Evolutionary conservation across 768 basidiomycete species (phyloP), one percentile per base, ranked within the genome.

Genomic region (Psilocybe subaeruginosa): DNA sequence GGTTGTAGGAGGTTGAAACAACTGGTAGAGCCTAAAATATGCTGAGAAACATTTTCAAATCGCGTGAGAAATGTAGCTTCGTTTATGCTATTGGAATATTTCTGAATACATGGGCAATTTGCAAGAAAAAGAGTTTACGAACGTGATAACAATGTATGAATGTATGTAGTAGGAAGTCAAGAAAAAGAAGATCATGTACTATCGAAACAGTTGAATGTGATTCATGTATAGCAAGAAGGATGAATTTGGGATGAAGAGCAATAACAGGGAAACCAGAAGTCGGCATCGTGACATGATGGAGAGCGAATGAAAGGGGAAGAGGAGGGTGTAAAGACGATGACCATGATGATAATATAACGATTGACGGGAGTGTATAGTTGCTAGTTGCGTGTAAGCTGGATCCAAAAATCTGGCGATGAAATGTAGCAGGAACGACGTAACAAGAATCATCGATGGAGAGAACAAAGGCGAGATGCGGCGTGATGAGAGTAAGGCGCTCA

Each of bases 101-200:
- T 50, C 30, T 41, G 9, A 29, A 19, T 55, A 39, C 37, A 39
- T 54, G 17, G n/a, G 50, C 41, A 29, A 39, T 54, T 12, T 39
- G 27, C 53, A 31, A 57, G 27, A 37, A n/a, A 16, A 7, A 54
- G 11, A 35, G 33, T 17, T 14, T 16, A 43, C 41, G 41, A 16
- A 43, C 31, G 27, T n/a, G 19, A 29, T 43, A 45, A 31, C 27
- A 17, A n/a, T 53, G 58, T 45, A 39, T n/a, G 43, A 30, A 29
- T 11, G 58, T 4, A 43, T 41, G 51, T 59, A 50, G 23, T 17
- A 58, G 54, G 46, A 47, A 45, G 27, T 29, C 30, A 56, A 56
- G 39, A 54, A 23, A 50, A 39, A 50, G 14, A 33, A 52, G 55
- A 43, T 12, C 14, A 5, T 43, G 41, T 43, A 43, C 7, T 43